Conservation (phyloP, 805 yeast species). For the Saccharomyces mikatae region DNA sequence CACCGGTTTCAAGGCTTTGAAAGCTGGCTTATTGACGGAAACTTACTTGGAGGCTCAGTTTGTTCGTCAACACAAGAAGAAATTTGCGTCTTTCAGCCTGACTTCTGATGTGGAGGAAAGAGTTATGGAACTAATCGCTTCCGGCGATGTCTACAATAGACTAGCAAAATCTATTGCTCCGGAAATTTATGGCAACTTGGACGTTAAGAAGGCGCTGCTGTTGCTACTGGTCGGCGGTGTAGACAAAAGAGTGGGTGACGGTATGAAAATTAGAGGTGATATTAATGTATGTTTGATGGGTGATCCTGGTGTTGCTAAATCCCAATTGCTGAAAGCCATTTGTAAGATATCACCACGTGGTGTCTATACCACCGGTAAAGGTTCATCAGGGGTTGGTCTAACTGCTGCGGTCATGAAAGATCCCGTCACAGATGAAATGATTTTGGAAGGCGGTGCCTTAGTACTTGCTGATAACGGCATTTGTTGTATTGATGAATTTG, state of each 20-base stretch:
- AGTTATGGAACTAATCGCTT: conserved; percentile 45
- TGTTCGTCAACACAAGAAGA: conserved; percentile 80
- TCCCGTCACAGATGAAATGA: conserved; percentile 98
- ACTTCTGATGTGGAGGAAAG: conserved; percentile 48
- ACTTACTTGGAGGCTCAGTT: conserved; percentile 85
- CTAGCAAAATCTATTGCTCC: conserved; percentile 92
- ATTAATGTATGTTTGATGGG: conserved; percentile 95
- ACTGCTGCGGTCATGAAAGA: conserved; percentile 99
- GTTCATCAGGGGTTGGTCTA: conserved; percentile 97
- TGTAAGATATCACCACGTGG: conserved; percentile 92
- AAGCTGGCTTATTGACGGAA: conserved; percentile 90
- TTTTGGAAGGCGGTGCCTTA: conserved; percentile 95
- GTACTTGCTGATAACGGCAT: conserved; percentile 96
- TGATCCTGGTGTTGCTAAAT: conserved; percentile 98
- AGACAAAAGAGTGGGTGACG: conserved; percentile 89
- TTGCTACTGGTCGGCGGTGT: conserved; percentile 90
- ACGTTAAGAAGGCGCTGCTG: conserved; percentile 84
- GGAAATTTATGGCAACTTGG: conserved; percentile 89
- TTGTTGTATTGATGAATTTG: conserved; percentile 98
- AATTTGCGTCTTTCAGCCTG: conserved; percentile 59
- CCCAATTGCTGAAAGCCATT: conserved; percentile 86
- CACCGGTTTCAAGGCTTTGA: conserved; percentile 87
- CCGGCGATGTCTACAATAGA: conserved; percentile 70
- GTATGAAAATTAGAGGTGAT: conserved; percentile 95
- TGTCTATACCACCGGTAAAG: conserved; percentile 95